These are phyloP conservation scores for Hyparrhenia diplandra DNA, from an alignment of 176 grass and related monocot species.

Conservation along the genomic window DNA sequence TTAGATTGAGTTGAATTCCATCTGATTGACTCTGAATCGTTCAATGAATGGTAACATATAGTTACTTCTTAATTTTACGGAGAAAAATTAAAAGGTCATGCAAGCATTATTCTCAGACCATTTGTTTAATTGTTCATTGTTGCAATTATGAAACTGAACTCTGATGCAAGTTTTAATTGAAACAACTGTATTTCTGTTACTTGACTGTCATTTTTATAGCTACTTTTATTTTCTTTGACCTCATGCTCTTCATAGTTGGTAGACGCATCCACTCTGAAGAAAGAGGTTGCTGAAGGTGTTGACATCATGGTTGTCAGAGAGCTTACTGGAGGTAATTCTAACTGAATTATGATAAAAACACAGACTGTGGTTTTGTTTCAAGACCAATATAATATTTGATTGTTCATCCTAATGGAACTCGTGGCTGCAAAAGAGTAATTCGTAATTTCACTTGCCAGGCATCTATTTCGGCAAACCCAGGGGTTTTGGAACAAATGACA, in stretches of 20 bases:
- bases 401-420: neutral
- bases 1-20: neutral
- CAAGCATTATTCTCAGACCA: neutral
- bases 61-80: neutral
- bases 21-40: neutral
- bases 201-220: neutral
- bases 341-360: neutral
- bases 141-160: neutral
- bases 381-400: neutral
- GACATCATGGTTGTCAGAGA: conserved; percentile 98
- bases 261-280: conserved; percentile 89
- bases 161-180: neutral
- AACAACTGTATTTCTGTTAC: neutral
- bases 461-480: conserved; percentile 90
- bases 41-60: neutral
- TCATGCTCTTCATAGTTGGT: conserved; percentile 58
- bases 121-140: neutral
- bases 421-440: neutral
- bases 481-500: conserved; percentile 87
- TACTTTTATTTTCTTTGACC: neutral
- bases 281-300: conserved; percentile 87
- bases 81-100: neutral
- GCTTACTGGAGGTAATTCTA: conserved; percentile 75
- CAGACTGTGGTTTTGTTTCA: neutral
- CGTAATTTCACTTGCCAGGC: conserved; percentile 9